Evolutionary conservation across 768 basidiomycete genomes (phyloP), one percentile per base, ranked within the genome.

Genomic region (Auriscalpium vulgare): DNA sequence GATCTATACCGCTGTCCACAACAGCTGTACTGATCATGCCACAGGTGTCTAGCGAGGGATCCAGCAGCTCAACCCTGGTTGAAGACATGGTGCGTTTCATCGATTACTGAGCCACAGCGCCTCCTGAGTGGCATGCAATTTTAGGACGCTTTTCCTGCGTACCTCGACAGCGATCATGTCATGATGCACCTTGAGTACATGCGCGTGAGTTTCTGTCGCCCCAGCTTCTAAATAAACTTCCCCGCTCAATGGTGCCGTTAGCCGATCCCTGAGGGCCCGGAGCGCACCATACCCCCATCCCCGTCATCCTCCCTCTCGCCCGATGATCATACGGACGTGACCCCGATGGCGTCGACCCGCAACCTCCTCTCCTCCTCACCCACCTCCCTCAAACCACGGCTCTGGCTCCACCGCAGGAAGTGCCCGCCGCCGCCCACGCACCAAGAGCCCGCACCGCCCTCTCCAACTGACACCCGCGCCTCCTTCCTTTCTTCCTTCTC

Each of bases 331-430:
- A 35, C 56, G 37, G 55, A 56, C 38, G 51, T 58, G 58, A 57
- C 57, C 35, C 53, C 59, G 55, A 58, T 43, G 49, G 53, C 59
- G 29, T 56, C 60, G 14, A 50, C 51, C 29, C 49, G 51, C 60
- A 56, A 45, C 57, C 56, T 56, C 50, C 60, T 54, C 52, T 56
- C 61, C 45, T 59, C 63, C 55, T 65, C 68, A 21, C 56, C 61
- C 35, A 63, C 63, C 53, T 61, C 68, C 34, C 61, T 68, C 48
- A 63, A 69, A 43, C 69, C 68, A 37, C 71, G 72, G 19, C 75
- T 77, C 62, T 79, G 78, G 78, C 70, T 79, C 47, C 77, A 78
- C 60, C 74, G 78, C 46, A 72, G 69, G 74, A 75, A 47, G 74
- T 70, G 62, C 66, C 72, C 10, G 59, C 72, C 45, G 53, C 62